phyloP scores from a whole-genome alignment of 164 flowering plant genomes.

The Magnolia kwangsiensis region DNA sequence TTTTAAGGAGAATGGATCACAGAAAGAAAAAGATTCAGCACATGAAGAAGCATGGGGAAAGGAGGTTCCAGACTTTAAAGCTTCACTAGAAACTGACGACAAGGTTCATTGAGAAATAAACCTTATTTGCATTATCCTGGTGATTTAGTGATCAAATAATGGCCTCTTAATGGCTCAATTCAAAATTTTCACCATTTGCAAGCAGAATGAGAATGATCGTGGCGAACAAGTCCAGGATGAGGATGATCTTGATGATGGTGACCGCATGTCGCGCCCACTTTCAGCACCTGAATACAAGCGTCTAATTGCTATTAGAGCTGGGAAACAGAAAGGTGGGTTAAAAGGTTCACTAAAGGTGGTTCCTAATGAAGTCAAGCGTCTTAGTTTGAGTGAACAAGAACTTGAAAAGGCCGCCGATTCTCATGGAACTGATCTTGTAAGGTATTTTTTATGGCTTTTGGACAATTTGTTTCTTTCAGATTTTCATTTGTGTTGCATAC shows the following conservation, averaged over 20 bases:
- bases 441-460: constrained; percentile 2
- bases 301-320: constrained; percentile 11
- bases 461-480: background rate
- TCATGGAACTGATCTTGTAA: constrained; percentile 10
- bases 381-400: constrained; percentile 10
- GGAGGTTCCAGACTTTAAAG: constrained; percentile 30
- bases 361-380: constrained; percentile 4
- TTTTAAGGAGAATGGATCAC: constrained; percentile 16
- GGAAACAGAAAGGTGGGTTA: constrained; percentile 8
- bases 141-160: background rate
- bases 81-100: constrained; percentile 13
- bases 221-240: constrained; percentile 8
- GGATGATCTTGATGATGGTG: constrained; percentile 6
- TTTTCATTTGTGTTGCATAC: background rate
- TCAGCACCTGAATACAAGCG: constrained; percentile 8
- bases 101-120: constrained; percentile 24
- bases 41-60: constrained; percentile 42
- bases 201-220: constrained; percentile 6
- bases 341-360: constrained; percentile 9
- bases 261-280: background rate
- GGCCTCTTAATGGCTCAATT: background rate
- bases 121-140: background rate
- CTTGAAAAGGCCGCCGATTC: constrained; percentile 3
- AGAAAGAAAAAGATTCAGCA: constrained; percentile 28
- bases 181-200: background rate